Percentiles rank a stretch among this genome's conserved stretches.
Conservation (phyloP, 441 rosid genomes). For the Jatropha multifida region DNA sequence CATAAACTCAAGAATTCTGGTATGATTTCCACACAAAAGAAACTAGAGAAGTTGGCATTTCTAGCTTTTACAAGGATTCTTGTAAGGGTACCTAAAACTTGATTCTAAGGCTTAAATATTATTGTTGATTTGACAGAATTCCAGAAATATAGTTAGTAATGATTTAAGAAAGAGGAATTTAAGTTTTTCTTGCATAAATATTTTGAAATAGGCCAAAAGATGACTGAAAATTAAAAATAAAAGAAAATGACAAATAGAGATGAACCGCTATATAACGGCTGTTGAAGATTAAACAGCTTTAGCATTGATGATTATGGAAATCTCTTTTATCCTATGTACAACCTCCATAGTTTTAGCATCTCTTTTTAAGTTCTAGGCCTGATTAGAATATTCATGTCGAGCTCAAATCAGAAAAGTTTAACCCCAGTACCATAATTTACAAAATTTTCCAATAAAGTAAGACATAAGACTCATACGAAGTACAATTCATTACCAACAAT, state of each 20-base stretch:
- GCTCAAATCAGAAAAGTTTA: neutral
- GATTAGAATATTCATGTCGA: neutral
- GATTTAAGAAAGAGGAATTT: neutral
- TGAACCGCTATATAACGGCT: neutral
- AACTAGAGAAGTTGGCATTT: neutral
- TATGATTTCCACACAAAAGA: neutral
- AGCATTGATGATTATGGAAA: neutral
- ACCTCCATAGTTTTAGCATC: too few relatives aligned
- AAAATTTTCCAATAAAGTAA: neutral
- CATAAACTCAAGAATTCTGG: neutral
- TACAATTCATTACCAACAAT: neutral
- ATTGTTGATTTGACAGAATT: neutral
- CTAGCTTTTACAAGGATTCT: too few relatives aligned
- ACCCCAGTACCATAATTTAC: neutral
- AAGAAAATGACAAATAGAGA: neutral
- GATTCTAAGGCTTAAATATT: neutral
- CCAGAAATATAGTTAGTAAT: neutral
- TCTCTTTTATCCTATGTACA: neutral
- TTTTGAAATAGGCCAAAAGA: neutral
- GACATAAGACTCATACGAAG: neutral
- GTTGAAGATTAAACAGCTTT: neutral
- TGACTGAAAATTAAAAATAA: neutral
- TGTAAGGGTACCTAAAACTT: too few relatives aligned
- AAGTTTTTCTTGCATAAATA: neutral
- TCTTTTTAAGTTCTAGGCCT: too few relatives aligned